A percentile compares a stretch with the other conserved stretches of the same genome.
These are phyloP conservation scores for Wickerhamiella lipophila DNA, from an alignment of 805 yeast genomes.

Conservation along the genomic window DNA sequence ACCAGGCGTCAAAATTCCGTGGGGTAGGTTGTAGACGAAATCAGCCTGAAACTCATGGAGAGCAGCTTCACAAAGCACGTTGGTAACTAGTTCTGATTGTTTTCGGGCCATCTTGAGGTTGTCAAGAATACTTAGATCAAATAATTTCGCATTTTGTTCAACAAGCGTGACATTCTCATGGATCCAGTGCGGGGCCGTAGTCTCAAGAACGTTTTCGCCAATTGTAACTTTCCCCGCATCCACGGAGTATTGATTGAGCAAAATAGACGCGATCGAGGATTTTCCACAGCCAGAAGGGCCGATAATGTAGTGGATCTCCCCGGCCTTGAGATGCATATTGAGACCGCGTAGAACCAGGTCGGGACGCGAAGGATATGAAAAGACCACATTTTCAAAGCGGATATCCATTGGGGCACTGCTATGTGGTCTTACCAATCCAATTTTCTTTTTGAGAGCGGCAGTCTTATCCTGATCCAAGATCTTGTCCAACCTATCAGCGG, in stretches of 20 bases:
- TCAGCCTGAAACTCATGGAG: constrained; percentile 40
- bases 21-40: constrained; percentile 37
- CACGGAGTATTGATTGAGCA: constrained; percentile 46
- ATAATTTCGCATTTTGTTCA: constrained; percentile 56
- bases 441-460: constrained; percentile 14
- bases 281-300: constrained; percentile 93
- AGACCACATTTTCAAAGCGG: constrained; percentile 26
- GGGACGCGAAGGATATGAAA: constrained; percentile 50
- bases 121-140: constrained; percentile 47
- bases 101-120: constrained; percentile 47
- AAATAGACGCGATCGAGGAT: constrained; percentile 58
- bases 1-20: constrained; percentile 43
- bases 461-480: constrained; percentile 26
- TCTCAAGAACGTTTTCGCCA: constrained; percentile 39
- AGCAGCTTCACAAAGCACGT: constrained; percentile 33
- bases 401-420: constrained; percentile 14
- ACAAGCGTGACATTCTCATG: constrained; percentile 54
- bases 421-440: constrained; percentile 18
- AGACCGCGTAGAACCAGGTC: constrained; percentile 38
- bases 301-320: constrained; percentile 47
- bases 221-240: constrained; percentile 45
- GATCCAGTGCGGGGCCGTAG: constrained; percentile 41
- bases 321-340: constrained; percentile 35
- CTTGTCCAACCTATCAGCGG: constrained; percentile 39
- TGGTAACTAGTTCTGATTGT: constrained; percentile 21